These are phyloP conservation scores for Bretschneidera sinensis DNA, from an alignment of 345 rosid species.

Conservation along the genomic window DNA sequence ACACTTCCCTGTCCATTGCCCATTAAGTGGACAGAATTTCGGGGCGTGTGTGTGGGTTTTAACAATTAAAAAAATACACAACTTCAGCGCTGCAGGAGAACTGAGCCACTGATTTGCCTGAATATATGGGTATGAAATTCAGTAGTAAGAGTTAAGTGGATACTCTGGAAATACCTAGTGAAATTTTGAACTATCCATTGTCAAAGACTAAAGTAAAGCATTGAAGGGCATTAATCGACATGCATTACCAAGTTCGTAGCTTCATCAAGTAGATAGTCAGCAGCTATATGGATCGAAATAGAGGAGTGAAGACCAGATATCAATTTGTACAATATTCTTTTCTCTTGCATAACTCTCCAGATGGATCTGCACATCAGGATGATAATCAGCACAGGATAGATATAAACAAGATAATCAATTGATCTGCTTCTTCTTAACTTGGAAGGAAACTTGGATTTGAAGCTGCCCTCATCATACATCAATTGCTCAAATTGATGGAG, in stretches of 20 bases:
- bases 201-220: not conserved
- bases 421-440: slow-evolving; percentile 4
- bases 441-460: not conserved
- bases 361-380: slow-evolving; percentile 48
- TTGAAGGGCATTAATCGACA: slow-evolving; percentile 5
- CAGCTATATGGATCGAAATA: slow-evolving; percentile 81
- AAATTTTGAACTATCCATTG: not conserved
- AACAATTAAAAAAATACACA: no score
- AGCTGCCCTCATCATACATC: not conserved
- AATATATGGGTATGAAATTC: not conserved
- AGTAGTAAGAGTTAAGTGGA: not conserved
- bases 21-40: no score
- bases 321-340: slow-evolving; percentile 78
- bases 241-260: slow-evolving; percentile 47
- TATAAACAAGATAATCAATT: slow-evolving; percentile 11
- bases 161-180: not conserved
- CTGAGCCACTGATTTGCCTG: no score
- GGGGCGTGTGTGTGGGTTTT: no score
- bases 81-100: no score
- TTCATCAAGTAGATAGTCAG: slow-evolving; percentile 89
- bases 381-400: slow-evolving; percentile 2
- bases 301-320: slow-evolving; percentile 98
- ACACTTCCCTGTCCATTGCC: no score
- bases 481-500: no score
- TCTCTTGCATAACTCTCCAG: slow-evolving; percentile 73